Conservation (phyloP, 2,329 filamentous ascomycete genomes). For the Lasiodiplodia theobromae region DNA sequence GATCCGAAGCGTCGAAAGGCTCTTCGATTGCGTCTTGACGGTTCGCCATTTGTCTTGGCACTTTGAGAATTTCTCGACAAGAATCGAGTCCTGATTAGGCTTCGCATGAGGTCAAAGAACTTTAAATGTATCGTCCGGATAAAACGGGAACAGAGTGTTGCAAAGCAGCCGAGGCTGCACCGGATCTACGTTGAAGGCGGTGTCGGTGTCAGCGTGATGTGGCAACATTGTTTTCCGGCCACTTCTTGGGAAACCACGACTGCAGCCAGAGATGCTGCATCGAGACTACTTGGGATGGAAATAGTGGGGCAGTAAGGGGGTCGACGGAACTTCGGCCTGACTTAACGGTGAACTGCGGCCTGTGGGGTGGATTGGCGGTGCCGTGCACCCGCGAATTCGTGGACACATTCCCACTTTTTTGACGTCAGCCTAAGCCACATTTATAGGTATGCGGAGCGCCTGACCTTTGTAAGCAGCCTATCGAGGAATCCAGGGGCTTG, state of each 20-base stretch:
- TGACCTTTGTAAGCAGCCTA: not conserved
- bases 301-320: conserved; percentile 2
- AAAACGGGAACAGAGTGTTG: conserved; percentile 4
- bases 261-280: not conserved
- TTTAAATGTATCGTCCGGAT: not conserved
- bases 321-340: conserved; percentile 3
- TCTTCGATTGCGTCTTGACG: not conserved
- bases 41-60: not conserved
- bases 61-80: not conserved
- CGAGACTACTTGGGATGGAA: not conserved
- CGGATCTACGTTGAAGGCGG: conserved; percentile 12
- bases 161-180: conserved; percentile 7
- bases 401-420: conserved; percentile 7
- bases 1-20: not conserved
- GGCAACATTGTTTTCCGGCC: not conserved
- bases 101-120: not conserved
- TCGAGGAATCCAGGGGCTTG: not conserved
- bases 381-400: conserved; percentile 7
- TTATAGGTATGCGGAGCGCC: not conserved
- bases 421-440: not conserved
- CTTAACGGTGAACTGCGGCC: not conserved
- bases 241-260: not conserved
- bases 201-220: not conserved
- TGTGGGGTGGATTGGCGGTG: conserved; percentile 12
- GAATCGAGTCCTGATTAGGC: not conserved